phyloP scores from a whole-genome alignment of 441 rosid species.

The Biscutella laevigata region DNA sequence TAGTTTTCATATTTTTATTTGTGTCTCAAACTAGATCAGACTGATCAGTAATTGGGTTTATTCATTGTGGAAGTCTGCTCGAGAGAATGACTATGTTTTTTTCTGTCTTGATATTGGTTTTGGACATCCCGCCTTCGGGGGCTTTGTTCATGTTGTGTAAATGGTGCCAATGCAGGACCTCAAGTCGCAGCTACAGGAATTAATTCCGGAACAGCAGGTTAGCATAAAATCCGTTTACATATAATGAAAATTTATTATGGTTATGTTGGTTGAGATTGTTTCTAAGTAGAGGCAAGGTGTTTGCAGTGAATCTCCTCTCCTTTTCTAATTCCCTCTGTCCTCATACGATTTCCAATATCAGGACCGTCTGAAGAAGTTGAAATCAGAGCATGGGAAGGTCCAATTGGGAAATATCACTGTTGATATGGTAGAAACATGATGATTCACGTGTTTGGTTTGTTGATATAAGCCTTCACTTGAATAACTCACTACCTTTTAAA shows the following conservation, averaged over 20 bases:
- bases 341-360: conserved; percentile 27
- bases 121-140: not conserved
- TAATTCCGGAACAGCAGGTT: conserved; percentile 94
- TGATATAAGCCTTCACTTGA: not conserved
- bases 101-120: not conserved
- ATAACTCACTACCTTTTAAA: not conserved
- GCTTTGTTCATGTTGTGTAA: conserved; percentile 5
- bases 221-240: conserved; percentile 4
- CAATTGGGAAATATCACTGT: conserved; percentile 83
- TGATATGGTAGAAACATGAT: conserved; percentile 58
- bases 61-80: not conserved
- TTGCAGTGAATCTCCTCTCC: not conserved
- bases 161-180: conserved; percentile 49
- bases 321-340: not conserved
- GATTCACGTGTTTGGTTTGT: not conserved
- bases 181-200: conserved; percentile 75
- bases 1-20: not conserved
- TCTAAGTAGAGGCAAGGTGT: not conserved
- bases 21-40: not conserved
- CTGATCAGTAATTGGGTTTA: not conserved
- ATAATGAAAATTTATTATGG: not conserved
- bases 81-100: not conserved
- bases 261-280: not conserved
- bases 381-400: conserved; percentile 72
- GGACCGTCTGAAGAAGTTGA: conserved; percentile 83